Base-by-base conservation (phyloP, 192 early-diverging fungal species). In the Rhizoclosmatium sp. region DNA sequence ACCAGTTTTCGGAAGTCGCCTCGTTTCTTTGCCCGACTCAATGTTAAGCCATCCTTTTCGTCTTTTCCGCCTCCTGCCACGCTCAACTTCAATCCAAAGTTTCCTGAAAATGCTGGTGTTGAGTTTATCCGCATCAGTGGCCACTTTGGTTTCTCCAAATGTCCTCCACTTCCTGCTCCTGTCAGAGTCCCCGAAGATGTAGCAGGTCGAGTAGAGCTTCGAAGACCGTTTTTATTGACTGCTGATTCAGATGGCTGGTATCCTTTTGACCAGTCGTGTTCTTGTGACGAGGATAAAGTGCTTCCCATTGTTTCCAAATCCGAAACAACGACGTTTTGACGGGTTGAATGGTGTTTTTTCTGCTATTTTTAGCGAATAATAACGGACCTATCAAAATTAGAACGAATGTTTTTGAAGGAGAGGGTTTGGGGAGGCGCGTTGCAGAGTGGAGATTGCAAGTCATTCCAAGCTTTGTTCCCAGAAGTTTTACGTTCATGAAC, bases 231-330 rank as follows among this genome's bases (percentile, higher is more conserved):
- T 62, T 62, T 62, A 7, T 21, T 21, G 23, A 23, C 21, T 19
- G 19, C 21, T 40, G 60, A 62, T 19, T 62, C 60, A 40, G 60
- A 62, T 7, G 60, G 60, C 21, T 62, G 60, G 60, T 62, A 71
- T 56, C 69, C 69, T 31, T 49, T 71, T 2, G 69, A 59, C 69
- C 69, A 71, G 69, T 71, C 69, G 54, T 71, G 69, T 7, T 49
- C 54, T 71, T 58, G n/a, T 71, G 49, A 3, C 2, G 54, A 31
- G 14, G 69, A 56, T 21, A 45, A 49, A 2, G 39, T 44, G 39
- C 51, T 40, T 71, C 69, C 69, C 69, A 71, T 71, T 40, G 1
- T 68, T 68, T 68, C 19, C 16, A 14, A 4, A 31, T 31, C 31
- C 31, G 31, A 31, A 31, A 31, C 31, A 31, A 31, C 31, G 31